These are phyloP conservation scores for Diaporthe helianthi DNA, from an alignment of 2,329 filamentous ascomycete genomes.

Conservation along the genomic window DNA sequence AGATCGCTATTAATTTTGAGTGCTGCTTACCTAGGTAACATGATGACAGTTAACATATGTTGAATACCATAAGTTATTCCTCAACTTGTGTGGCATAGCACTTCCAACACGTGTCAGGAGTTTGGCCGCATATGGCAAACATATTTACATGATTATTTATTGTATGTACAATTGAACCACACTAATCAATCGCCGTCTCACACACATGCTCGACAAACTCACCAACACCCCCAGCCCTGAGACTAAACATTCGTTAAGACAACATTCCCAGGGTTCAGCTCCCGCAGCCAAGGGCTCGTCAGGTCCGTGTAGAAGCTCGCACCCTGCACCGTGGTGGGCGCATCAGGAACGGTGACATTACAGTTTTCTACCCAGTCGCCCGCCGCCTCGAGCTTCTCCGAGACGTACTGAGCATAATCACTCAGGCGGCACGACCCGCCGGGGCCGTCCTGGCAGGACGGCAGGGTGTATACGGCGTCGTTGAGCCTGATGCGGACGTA, in stretches of 20 bases:
- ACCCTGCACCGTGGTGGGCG: constrained; percentile 51
- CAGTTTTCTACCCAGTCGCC: constrained; percentile 59
- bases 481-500: constrained; percentile 67
- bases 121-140: no score
- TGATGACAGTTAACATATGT: no score
- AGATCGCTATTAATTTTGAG: neutral
- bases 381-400: constrained; percentile 52
- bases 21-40: no score
- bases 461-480: constrained; percentile 67
- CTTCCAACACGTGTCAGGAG: neutral
- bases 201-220: neutral
- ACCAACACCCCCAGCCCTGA: constrained; percentile 26
- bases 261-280: constrained; percentile 29
- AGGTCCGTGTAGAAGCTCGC: constrained; percentile 59
- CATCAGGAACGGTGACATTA: constrained; percentile 51
- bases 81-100: neutral
- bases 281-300: constrained; percentile 46
- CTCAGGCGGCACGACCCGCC: constrained; percentile 59
- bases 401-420: constrained; percentile 53
- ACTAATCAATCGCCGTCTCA: neutral
- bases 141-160: neutral
- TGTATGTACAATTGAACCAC: constrained; percentile 1
- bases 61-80: no score
- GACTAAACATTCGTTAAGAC: constrained; percentile 5
- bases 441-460: constrained; percentile 61